These are phyloP conservation scores for Pseudozyma sp. DNA, from an alignment of 1,284 basidiomycete genomes.

Conservation along the genomic window DNA sequence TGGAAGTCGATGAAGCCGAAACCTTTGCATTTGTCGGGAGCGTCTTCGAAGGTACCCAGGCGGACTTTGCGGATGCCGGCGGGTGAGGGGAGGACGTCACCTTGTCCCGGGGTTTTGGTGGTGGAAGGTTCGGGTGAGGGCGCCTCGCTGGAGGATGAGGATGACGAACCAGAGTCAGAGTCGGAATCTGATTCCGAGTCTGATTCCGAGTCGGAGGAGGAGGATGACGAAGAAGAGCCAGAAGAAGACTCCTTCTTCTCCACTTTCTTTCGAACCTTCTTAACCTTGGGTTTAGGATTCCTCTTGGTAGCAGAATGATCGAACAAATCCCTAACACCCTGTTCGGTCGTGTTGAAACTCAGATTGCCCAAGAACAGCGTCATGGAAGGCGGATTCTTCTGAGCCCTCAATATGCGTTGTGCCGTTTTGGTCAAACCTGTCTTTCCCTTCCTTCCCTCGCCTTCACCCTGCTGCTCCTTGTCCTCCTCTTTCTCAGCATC, in stretches of 20 bases:
- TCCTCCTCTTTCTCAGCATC: constrained; percentile 1
- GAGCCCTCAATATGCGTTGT: constrained; percentile 81
- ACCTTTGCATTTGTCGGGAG: constrained; percentile 88
- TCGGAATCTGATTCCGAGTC: constrained; percentile 16
- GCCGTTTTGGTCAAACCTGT: constrained; percentile 78
- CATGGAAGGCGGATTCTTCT: constrained; percentile 84
- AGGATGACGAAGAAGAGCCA: constrained; percentile 1
- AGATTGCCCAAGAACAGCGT: constrained; percentile 91
- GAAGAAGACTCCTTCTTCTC: too few species aligned
- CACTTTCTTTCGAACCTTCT: constrained; percentile 14
- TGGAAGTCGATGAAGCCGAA: constrained; percentile 90
- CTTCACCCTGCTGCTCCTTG: neutral
- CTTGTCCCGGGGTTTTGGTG: neutral
- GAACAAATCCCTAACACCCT: constrained; percentile 78
- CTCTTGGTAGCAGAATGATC: constrained; percentile 70
- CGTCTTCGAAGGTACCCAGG: constrained; percentile 95
- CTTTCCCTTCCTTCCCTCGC: constrained; percentile 47
- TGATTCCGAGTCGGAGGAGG: constrained; percentile 9
- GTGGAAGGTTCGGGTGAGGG: neutral
- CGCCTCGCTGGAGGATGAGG: constrained; percentile 5
- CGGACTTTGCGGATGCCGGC: constrained; percentile 87
- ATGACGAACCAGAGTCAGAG: constrained; percentile 43
- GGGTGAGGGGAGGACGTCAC: constrained; percentile 20
- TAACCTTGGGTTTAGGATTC: constrained; percentile 24
- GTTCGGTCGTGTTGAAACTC: constrained; percentile 82